A percentile compares a stretch with the other conserved stretches of the same genome.
phyloP scores from a whole-genome alignment of 352 stramenopile species.

The Phytophthora boehmeriae region DNA sequence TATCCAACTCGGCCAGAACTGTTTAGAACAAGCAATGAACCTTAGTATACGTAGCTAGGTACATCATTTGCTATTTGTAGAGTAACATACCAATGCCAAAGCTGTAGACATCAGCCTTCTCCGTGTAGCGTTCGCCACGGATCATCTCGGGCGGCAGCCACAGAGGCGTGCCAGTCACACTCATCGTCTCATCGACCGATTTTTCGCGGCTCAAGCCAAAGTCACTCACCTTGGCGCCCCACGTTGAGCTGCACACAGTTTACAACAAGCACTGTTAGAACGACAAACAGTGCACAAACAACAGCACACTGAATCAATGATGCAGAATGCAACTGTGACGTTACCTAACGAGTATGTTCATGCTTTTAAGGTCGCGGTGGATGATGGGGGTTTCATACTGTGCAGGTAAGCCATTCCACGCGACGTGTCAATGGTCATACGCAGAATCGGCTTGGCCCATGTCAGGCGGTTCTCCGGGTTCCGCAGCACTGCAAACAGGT shows the following conservation, averaged over 20 bases:
- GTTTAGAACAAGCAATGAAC: conserved; percentile 7
- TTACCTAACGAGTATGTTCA: conserved; percentile 90
- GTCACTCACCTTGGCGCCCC: conserved; percentile 95
- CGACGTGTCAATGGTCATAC: conserved; percentile 91
- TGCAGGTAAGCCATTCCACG: conserved; percentile 98
- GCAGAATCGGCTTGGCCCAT: conserved; percentile 86
- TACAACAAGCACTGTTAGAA: conserved; percentile 27
- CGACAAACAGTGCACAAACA: conserved; percentile 2
- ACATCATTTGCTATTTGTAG: neutral
- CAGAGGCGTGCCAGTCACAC: conserved; percentile 81
- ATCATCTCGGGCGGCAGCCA: conserved; percentile 91
- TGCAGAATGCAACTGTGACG: conserved; percentile 8
- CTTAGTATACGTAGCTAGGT: neutral
- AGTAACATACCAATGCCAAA: conserved; percentile 76
- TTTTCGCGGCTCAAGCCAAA: conserved; percentile 98
- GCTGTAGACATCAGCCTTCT: conserved; percentile 90
- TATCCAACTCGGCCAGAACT: conserved; percentile 88
- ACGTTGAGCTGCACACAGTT: conserved; percentile 62
- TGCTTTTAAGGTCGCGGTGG: conserved; percentile 98
- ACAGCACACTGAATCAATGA: conserved; percentile 1
- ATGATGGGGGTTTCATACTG: conserved; percentile 98
- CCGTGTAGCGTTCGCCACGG: conserved; percentile 85
- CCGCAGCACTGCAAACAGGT: conserved; percentile 82
- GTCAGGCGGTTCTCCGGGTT: conserved; percentile 83
- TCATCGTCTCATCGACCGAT: conserved; percentile 96